phyloP scores from a whole-genome alignment of 345 rosid species.

The Brassica juncea region DNA sequence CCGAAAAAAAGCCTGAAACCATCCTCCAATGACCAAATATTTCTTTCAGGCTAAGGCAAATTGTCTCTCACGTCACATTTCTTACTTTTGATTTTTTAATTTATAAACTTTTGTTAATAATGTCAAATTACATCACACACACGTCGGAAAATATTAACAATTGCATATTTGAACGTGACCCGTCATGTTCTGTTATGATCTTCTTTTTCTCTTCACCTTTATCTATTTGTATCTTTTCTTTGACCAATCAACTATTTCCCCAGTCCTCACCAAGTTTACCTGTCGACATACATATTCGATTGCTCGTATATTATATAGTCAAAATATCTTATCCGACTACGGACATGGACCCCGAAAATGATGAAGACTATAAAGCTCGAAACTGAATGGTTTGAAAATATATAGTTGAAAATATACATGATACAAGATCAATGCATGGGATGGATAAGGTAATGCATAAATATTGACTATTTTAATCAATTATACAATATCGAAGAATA shows the following conservation, averaged over 20 bases:
- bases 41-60: conserved; percentile 37
- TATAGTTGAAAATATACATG: background rate
- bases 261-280: background rate
- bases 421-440: background rate
- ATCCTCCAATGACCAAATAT: conserved; percentile 28
- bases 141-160: conserved; percentile 25
- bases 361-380: background rate
- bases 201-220: background rate
- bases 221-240: conserved; percentile 18
- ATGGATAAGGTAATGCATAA: background rate
- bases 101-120: background rate
- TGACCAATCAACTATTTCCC: conserved; percentile 27
- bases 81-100: background rate
- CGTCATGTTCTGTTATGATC: conserved; percentile 1
- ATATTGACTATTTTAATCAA: background rate
- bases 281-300: conserved; percentile 12
- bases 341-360: conserved; percentile 22
- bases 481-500: background rate
- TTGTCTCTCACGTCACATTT: conserved; percentile 21
- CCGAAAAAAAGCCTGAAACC: background rate
- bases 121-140: conserved; percentile 17
- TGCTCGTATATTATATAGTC: conserved; percentile 25
- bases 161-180: conserved; percentile 3
- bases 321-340: conserved; percentile 32
- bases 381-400: background rate